Evolutionary conservation across 768 basidiomycete genomes (phyloP).

Genomic region (Scleroderma citrinum): DNA sequence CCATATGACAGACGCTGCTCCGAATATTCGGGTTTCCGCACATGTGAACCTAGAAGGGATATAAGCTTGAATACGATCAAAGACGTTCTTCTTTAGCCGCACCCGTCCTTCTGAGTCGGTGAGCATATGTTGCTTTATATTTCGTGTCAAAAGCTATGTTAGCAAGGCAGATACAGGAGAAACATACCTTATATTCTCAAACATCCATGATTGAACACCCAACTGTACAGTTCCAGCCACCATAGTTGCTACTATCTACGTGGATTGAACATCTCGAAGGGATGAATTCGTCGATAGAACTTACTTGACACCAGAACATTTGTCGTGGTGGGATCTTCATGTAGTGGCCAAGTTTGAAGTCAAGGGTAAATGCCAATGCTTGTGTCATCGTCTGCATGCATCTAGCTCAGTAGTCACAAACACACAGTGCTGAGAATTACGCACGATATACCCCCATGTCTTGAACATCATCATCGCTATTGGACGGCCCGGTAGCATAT

Average conservation of each 20-base stretch:
- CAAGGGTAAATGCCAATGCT: constrained; percentile 62
- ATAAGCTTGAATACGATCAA: background rate
- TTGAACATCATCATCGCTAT: constrained; percentile 86
- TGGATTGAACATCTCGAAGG: background rate
- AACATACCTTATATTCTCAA: constrained; percentile 48
- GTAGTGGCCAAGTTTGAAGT: constrained; percentile 78
- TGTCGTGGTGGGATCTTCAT: constrained; percentile 55
- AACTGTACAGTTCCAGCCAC: constrained; percentile 71
- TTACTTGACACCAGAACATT: constrained; percentile 68
- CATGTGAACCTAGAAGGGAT: constrained; percentile 39
- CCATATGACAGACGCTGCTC: constrained; percentile 52
- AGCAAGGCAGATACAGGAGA: background rate
- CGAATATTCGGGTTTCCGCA: constrained; percentile 46
- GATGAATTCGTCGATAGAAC: background rate
- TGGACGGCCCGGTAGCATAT: constrained; percentile 70
- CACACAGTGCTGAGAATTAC: background rate
- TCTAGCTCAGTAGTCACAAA: background rate
- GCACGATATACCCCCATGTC: constrained; percentile 68
- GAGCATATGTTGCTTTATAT: constrained; percentile 43
- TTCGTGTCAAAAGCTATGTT: background rate
- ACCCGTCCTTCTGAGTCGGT: constrained; percentile 36
- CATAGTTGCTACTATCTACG: constrained; percentile 53
- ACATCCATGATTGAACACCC: constrained; percentile 73
- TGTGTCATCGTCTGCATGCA: constrained; percentile 24
- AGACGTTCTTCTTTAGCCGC: background rate